Percentiles rank a stretch among this genome's conserved stretches.
Conservation (phyloP, 1,284 basidiomycete genomes). For the Ganoderma multipileum region DNA sequence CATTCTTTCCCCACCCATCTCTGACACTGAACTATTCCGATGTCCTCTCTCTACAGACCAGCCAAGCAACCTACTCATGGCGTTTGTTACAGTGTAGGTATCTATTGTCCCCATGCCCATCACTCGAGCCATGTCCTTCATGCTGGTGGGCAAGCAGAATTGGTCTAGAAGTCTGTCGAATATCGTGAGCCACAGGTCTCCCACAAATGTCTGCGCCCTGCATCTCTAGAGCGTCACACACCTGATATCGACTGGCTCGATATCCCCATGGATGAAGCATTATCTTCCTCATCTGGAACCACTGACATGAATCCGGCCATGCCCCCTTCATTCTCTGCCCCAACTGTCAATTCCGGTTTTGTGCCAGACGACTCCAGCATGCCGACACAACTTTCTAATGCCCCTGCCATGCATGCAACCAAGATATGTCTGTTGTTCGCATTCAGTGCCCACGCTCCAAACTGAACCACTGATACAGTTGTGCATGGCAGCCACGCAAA, state of each 20-base stretch:
- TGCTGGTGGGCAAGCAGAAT: not conserved
- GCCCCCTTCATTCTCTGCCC: too few species aligned
- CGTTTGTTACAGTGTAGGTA: not conserved
- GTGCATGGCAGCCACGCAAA: not conserved
- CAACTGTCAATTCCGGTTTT: too few species aligned
- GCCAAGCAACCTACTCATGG: not conserved
- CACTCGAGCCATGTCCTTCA: not conserved
- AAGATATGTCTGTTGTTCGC: not conserved
- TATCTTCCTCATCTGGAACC: not conserved
- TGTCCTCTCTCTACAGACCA: not conserved
- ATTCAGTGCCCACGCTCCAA: too few species aligned
- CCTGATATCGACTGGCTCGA: not conserved
- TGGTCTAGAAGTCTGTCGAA: not conserved
- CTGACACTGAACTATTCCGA: not conserved
- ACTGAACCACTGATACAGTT: not conserved
- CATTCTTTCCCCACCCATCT: not conserved
- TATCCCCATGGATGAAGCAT: not conserved
- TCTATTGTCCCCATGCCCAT: not conserved
- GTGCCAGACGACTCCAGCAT: too few species aligned
- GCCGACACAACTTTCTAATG: too few species aligned
- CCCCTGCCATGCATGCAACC: not conserved
- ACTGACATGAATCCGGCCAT: too few species aligned
- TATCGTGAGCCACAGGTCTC: not conserved
- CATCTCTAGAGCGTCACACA: not conserved
- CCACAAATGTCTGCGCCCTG: not conserved